Percentiles rank a stretch among this genome's conserved stretches.
Conservation (phyloP, 768 basidiomycete species). For the Xerocomus spinulosus region DNA sequence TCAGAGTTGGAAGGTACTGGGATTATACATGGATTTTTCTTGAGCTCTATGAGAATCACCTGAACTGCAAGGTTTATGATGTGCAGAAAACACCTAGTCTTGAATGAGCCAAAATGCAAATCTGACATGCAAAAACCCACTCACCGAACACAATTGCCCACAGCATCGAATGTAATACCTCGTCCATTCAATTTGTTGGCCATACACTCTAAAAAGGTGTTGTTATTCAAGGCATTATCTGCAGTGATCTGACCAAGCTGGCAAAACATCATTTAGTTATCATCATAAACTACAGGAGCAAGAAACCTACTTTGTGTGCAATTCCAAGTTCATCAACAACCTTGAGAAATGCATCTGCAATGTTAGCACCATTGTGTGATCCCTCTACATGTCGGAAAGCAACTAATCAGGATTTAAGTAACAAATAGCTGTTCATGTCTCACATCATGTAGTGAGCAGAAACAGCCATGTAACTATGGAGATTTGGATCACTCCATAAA, state of each 20-base stretch:
- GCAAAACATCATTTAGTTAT: not conserved
- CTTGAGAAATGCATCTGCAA: not conserved
- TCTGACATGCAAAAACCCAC: not conserved
- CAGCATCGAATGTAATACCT: not conserved
- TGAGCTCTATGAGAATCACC: not conserved
- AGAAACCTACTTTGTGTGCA: not conserved
- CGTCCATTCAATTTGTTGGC: not conserved
- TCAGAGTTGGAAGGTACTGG: not conserved
- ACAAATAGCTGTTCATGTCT: not conserved
- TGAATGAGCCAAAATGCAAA: not conserved
- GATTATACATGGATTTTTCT: not conserved
- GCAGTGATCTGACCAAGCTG: not conserved
- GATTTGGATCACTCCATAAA: slow-evolving; percentile 3
- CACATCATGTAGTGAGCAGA: slow-evolving; percentile 2
- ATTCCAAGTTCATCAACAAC: not conserved
- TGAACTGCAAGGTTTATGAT: not conserved
- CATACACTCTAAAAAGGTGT: not conserved
- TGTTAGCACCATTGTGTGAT: not conserved
- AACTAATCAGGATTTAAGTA: not conserved
- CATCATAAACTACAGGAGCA: not conserved
- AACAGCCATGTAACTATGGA: slow-evolving; percentile 1
- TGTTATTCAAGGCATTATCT: not conserved
- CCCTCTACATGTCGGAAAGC: not conserved
- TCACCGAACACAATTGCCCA: not conserved
- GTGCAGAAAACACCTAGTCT: not conserved